Conservation (phyloP, 2,329 filamentous ascomycete genomes). For the Huntiella abstrusa region DNA sequence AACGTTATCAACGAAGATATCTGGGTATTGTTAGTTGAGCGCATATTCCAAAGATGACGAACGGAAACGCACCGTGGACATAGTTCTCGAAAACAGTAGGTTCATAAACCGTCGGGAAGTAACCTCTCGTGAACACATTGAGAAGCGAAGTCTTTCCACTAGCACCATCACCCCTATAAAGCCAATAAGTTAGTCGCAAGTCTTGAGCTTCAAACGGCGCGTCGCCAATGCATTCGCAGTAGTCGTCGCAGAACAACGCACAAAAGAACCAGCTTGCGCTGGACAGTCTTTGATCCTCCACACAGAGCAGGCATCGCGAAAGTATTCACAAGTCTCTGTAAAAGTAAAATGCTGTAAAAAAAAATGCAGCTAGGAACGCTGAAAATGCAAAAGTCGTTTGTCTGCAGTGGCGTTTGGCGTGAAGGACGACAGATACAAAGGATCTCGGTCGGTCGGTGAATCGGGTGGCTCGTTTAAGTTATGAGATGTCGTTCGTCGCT, state of each 20-base stretch:
- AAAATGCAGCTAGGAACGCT: too few relatives aligned
- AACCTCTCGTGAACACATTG: constrained; percentile 98
- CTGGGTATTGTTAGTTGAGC: constrained; percentile 24
- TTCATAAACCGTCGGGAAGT: constrained; percentile 96
- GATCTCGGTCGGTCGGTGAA: too few relatives aligned
- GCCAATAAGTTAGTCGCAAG: not conserved
- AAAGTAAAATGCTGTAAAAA: too few relatives aligned
- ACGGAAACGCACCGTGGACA: constrained; percentile 56
- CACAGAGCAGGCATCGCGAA: constrained; percentile 24
- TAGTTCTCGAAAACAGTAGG: constrained; percentile 99
- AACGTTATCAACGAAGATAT: constrained; percentile 94
- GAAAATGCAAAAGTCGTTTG: too few relatives aligned
- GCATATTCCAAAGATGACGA: not conserved
- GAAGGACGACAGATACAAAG: too few relatives aligned
- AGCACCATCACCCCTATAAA: constrained; percentile 72
- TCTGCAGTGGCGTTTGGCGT: too few relatives aligned
- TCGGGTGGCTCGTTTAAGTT: too few relatives aligned
- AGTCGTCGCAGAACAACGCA: constrained; percentile 20
- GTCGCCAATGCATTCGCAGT: not conserved
- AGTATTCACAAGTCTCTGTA: too few relatives aligned
- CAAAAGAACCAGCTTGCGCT: constrained; percentile 92
- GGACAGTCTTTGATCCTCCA: constrained; percentile 64
- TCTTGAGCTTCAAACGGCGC: not conserved
- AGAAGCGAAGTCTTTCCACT: constrained; percentile 92
- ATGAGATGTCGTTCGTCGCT: too few relatives aligned